Base-by-base conservation (phyloP, 495 filamentous ascomycete species). In the Penicillium cataractarum region DNA sequence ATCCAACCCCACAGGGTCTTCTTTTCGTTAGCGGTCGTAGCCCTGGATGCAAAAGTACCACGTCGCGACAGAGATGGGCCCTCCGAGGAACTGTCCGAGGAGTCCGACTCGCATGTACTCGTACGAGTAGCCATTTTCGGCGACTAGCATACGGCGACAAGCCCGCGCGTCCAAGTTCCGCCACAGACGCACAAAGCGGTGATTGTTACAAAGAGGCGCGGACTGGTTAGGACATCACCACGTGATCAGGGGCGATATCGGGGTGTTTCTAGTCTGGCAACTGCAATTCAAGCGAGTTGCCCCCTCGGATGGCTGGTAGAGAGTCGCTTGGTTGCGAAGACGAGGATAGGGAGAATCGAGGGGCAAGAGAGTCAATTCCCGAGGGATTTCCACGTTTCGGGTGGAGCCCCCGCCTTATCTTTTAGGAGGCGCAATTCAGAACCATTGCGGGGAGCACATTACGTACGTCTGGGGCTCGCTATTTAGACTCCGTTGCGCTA, bases 101-200 rank as follows among this genome's bases (percentile, higher is more conserved):
- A 52, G 1, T 31, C 63, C 26, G 67, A 69, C 31, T 65, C 17
- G 17, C 53, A 33, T 21, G 70, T 63, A 26, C 58, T 68, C 12
- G 26, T 31, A 9, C 61, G 64, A 42, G 65, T 65, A n/a, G 60
- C 51, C 72, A 74, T 74, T 0, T 69, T 57, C 35, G 29, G 46
- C 50, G 27, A 57, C 42, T 59, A 44, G 44, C 42, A 31, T 19
- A 83, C 82, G 24, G 48, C 46, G 57, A 51, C 15, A 6, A 35
- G 51, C 51, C 51, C 21, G 31, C 49, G 26, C 19, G 31, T 33
- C 29, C 31, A 37, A 37, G n/a, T 54, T 54, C 51, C 32, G 29
- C 29, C 50, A 31, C n/a, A n/a, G 4, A 35, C 37, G 27, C 33
- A 56, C 13, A 42, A 17, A 37, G 31, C 15, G 29, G 32, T 5